Evolutionary conservation across 116 monocot genomes (phyloP).

Genomic region (Papilionanthe hybrid): DNA sequence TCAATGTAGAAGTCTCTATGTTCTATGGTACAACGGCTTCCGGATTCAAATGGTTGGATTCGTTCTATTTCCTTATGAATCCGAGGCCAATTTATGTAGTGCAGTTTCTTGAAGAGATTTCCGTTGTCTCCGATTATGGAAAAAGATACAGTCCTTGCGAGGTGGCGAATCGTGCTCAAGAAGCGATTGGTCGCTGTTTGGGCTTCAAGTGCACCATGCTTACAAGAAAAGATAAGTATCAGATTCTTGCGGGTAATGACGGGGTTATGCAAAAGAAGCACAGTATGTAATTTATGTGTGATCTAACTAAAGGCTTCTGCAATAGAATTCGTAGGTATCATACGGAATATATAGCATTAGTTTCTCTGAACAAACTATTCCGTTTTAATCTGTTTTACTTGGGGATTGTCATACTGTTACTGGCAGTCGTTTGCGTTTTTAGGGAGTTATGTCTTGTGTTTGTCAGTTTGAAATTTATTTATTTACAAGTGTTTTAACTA

Average conservation of each 20-base stretch:
- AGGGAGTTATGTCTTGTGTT: too few species aligned
- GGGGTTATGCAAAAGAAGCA: constrained; percentile 10
- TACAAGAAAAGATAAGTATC: constrained; percentile 42
- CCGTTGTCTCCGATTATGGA: constrained; percentile 10
- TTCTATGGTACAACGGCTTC: constrained; percentile 73
- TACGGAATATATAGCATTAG: too few species aligned
- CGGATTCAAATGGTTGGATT: constrained; percentile 58
- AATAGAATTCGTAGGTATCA: too few species aligned
- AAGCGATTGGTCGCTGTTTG: constrained; percentile 21
- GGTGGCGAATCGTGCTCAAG: constrained; percentile 36
- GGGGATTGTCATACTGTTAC: too few species aligned
- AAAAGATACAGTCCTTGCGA: constrained; percentile 13
- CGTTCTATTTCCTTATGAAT: constrained; percentile 52
- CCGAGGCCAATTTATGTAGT: constrained; percentile 28
- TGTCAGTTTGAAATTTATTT: too few species aligned
- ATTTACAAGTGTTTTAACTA: too few species aligned
- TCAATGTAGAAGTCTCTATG: constrained; percentile 26
- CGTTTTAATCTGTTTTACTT: too few species aligned
- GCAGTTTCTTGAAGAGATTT: constrained; percentile 30
- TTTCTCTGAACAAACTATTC: too few species aligned
- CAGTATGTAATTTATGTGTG: too few species aligned
- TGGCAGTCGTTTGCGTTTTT: too few species aligned
- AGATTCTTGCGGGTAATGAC: constrained; percentile 36
- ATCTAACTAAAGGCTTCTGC: too few species aligned
- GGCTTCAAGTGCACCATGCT: constrained; percentile 39